Evolutionary conservation across 2,329 filamentous ascomycete genomes (phyloP), one percentile per base, ranked within the genome.

Genomic region (Cercospora zeina): DNA sequence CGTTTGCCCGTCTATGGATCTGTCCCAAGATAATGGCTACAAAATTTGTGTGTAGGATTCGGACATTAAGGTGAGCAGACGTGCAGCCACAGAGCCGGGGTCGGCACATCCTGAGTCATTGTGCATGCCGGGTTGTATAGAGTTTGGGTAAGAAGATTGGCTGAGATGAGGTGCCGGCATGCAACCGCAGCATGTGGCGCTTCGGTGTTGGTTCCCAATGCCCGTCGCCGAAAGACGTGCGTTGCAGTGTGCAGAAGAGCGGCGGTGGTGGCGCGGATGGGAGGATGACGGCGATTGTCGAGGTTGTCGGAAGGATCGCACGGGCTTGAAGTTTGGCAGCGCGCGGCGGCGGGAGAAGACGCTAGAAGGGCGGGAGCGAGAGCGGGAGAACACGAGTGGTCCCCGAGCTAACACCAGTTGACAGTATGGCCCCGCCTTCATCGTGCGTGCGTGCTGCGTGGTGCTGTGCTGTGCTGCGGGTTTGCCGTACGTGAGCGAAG

Each of bases 81-180:
- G 13, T 21, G 42, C 42, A 49, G 42, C 42, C 42, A 49, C 21
- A 49, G 21, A 14, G 42, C 42, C 21, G 42, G 21, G 21, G 42
- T 49, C 21, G 42, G 42, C 42, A 49, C 42, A 49, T 49, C 10
- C 24, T 49, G 42, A 49, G 42, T 49, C 42, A 49, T 49, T 49
- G 42, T 24, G 42, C 42, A 49, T 49, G 42, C 6, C 42, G 21
- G 42, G 42, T 30, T 33, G 49, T 21, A 34, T 53, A 53, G 31
- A 34, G 49, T 53, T 53, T 14, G 49, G 49, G 30, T 53, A 53
- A 30, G 34, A 14, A 53, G 49, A 53, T 53, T 31, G 49, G 49
- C 49, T 53, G 49, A 53, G 49, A 53, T 53, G 19, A 53, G 49
- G 19, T 53, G 30, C 49, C 49, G 49, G 49, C 49, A 53, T 53